Base-by-base conservation (phyloP, 2,329 filamentous ascomycete species). In the Thelonectria blattea region DNA sequence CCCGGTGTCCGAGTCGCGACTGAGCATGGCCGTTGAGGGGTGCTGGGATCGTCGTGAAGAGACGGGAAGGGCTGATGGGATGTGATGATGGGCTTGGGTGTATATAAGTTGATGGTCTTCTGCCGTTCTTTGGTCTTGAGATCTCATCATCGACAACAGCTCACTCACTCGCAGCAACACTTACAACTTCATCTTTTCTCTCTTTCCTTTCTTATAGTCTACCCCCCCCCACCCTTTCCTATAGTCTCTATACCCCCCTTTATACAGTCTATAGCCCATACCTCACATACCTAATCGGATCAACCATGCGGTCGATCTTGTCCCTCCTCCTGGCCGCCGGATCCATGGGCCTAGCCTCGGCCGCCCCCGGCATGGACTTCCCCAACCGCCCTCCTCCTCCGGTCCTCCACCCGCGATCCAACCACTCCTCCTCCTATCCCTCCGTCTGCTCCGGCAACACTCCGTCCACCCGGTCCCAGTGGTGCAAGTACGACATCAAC, bases 401-500 rank as follows among this genome's bases (percentile, higher is more conserved):
- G 39, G 46, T 56, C 34, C 34, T 56, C 6, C 12, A 20, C 15
- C 45, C 53, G 22, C 53, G 53, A n/a, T 34, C 45, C 20, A 56
- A 56, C 37, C 22, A 24, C 22, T 56, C 45, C 20, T 50, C 52
- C 3, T 54, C 52, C 17, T 15, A 20, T 3, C 24, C 37, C 10
- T 32, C 37, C 12, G 20, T 30, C 12, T 66, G 64, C 27, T 17
- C 18, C 14, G 62, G 64, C 3, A 74, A 75, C 65, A 71, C 71
- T 2, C 66, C 73, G 1, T 71, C 65, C 10, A 70, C 72, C 18
- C 72, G 75, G 9, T 60, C 61, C 8, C 66, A 75, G 61, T 82
- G 82, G 83, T 81, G 82, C 22, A 74, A 83, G 45, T 81, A 80
- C 61, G 79, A 78, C 50, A 75, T 84, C 47, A 72, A 78, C 42